A percentile compares a stretch with the other conserved stretches of the same genome.
Evolutionary conservation across 2,329 filamentous ascomycete genomes (phyloP).

Genomic region (Anthostomella pinea): DNA sequence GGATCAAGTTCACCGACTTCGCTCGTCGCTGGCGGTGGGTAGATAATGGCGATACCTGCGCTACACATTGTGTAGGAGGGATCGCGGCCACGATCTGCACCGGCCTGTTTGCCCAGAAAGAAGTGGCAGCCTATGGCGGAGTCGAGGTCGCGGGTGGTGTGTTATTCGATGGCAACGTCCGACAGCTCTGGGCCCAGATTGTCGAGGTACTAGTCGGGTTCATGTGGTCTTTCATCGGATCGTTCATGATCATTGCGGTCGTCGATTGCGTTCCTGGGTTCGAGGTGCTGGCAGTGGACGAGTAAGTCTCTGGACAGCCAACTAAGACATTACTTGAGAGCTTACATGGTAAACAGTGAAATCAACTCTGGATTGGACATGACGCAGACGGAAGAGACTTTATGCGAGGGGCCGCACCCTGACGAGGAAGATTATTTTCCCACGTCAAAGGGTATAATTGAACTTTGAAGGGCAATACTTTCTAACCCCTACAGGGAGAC

Average conservation of each 20-base stretch:
- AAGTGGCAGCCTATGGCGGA: slow-evolving; percentile 49
- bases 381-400: slow-evolving; percentile 49
- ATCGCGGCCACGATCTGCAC: slow-evolving; percentile 49
- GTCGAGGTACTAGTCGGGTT: slow-evolving; percentile 51
- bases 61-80: slow-evolving; percentile 52
- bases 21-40: slow-evolving; percentile 49
- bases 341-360: slow-evolving; percentile 32
- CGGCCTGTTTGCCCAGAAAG: slow-evolving; percentile 47
- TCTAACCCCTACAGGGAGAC: no score
- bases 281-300: slow-evolving; percentile 49
- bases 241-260: slow-evolving; percentile 46
- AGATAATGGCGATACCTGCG: slow-evolving; percentile 54
- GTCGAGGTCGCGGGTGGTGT: slow-evolving; percentile 48
- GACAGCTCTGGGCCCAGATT: slow-evolving; percentile 48
- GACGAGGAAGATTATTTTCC: slow-evolving; percentile 24
- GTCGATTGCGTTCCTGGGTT: slow-evolving; percentile 52
- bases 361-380: slow-evolving; percentile 47
- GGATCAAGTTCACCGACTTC: slow-evolving; percentile 50
- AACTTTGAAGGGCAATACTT: no score
- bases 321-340: no score
- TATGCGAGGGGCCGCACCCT: slow-evolving; percentile 33
- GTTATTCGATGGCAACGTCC: slow-evolving; percentile 50
- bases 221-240: slow-evolving; percentile 47
- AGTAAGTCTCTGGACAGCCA: no score
- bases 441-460: slow-evolving; percentile 17